Evolutionary conservation across 2,329 filamentous ascomycete genomes (phyloP).

Genomic region (Aureobasidium sp.): DNA sequence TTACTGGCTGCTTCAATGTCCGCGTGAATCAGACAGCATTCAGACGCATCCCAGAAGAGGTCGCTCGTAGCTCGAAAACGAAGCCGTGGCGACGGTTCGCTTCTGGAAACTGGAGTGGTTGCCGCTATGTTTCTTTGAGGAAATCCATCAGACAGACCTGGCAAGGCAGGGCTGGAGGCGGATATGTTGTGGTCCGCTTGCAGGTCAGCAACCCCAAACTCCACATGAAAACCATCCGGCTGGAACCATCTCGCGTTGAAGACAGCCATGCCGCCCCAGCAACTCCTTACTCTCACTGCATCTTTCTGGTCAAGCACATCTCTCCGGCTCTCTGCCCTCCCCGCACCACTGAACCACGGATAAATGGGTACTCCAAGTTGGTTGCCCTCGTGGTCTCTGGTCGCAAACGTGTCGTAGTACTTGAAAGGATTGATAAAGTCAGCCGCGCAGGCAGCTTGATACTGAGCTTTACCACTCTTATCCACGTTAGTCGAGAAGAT

Average conservation of each 20-base stretch:
- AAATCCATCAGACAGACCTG: not conserved
- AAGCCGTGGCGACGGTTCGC: slow-evolving; percentile 30
- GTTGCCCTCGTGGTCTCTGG: slow-evolving; percentile 57
- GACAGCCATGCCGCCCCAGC: slow-evolving; percentile 71
- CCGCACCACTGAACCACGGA: slow-evolving; percentile 56
- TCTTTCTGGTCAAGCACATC: slow-evolving; percentile 57
- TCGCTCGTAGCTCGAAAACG: slow-evolving; percentile 39
- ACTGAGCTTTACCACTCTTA: slow-evolving; percentile 44
- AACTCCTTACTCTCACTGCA: slow-evolving; percentile 63
- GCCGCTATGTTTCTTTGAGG: too few relatives aligned
- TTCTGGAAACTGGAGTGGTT: too few relatives aligned
- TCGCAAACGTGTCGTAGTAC: slow-evolving; percentile 69
- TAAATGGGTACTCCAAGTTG: slow-evolving; percentile 45
- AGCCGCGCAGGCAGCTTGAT: slow-evolving; percentile 63
- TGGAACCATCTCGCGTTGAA: slow-evolving; percentile 58
- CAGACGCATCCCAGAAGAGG: slow-evolving; percentile 41
- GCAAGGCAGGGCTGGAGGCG: not conserved
- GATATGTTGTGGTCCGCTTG: not conserved
- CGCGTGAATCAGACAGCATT: slow-evolving; percentile 44
- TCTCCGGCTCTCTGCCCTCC: slow-evolving; percentile 46
- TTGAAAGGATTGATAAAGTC: slow-evolving; percentile 62
- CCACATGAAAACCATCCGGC: slow-evolving; percentile 17
- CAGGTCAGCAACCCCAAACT: not conserved
- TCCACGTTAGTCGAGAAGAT: slow-evolving; percentile 57
- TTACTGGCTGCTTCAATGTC: slow-evolving; percentile 32